phyloP scores from a whole-genome alignment of 2,329 filamentous ascomycete genomes.

The Aspergillus japonicus region DNA sequence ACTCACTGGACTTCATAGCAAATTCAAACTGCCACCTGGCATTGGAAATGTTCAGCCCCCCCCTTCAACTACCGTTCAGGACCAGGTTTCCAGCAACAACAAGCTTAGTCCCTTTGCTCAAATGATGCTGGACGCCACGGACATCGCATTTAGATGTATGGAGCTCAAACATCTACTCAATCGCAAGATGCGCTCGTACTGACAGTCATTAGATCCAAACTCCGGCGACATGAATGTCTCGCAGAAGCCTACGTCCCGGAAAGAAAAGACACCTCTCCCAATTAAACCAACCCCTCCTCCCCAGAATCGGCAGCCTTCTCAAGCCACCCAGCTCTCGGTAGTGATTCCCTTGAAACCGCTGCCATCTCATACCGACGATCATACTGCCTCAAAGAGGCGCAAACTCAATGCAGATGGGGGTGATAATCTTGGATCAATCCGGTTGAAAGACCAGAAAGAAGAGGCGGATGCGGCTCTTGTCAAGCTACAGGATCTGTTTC shows the following conservation, averaged over 20 bases:
- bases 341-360: constrained; percentile 49
- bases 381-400: constrained; percentile 36
- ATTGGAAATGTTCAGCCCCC: constrained; percentile 22
- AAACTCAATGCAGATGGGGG: constrained; percentile 58
- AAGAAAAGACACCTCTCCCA: constrained; percentile 22
- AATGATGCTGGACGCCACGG: constrained; percentile 52
- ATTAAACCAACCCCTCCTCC: constrained; percentile 49
- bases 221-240: constrained; percentile 23
- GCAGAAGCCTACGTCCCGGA: constrained; percentile 24
- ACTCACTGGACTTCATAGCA: constrained; percentile 31
- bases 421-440: constrained; percentile 59
- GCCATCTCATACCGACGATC: constrained; percentile 39
- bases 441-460: constrained; percentile 72
- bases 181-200: constrained; percentile 12
- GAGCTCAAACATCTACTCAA: background rate
- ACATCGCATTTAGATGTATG: constrained; percentile 47
- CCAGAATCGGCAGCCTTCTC: constrained; percentile 21
- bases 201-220: constrained; percentile 34
- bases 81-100: constrained; percentile 24
- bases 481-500: constrained; percentile 67
- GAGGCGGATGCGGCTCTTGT: constrained; percentile 73
- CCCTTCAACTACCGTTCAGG: constrained; percentile 18
- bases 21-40: constrained; percentile 42
- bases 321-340: constrained; percentile 43
- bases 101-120: constrained; percentile 54